Evolutionary conservation across 2,329 filamentous ascomycete species (phyloP), one percentile per base, ranked within the genome.

Genomic region (Erysiphe neolycopersici): DNA sequence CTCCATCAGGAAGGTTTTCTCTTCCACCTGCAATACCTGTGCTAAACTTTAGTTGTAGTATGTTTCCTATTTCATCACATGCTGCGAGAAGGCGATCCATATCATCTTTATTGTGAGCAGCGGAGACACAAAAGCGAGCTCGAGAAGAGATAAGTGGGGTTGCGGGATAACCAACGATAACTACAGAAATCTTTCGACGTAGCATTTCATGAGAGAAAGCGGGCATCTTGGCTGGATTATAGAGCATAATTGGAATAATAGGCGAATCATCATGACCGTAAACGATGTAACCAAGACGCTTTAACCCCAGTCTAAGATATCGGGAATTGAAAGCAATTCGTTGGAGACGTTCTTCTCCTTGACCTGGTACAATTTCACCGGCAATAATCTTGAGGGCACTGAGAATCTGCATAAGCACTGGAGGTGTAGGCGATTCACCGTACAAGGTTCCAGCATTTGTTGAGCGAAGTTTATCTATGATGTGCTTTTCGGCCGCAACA

Each of bases 151-250:
- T 91, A 39, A 98, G 71, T 1, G 89, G 89, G 2, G 89, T 98
- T 9, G 87, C 89, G 5, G 89, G 89, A 58, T 98, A 98, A 43
- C 87, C 89, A 48, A 98, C 89, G 39, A 98, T 82, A 35, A 98
- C 89, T 43, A 95, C 82, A 0, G 87, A 89, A 53, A 98, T 95
- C 62, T 94, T 95, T 56, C 89, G 82, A 63, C 81, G 82, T 47
- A 95, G 72, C 89, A 98, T 95, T 61, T 95, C 89, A 58, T 93
- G 89, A 42, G 84, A 94, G 62, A 98, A 98, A 46, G 89, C 87
- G 4, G 87, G 81, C 68, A 98, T 94, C 65, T 98, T 98, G 54
- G 82, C 89, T n/a, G 89, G 89, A 62, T 95, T 83, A 68, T 94
- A 98, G 26, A 98, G 74, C 56, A 93, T 71, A 51, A 98, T 61